Evolutionary conservation across 176 grass and related monocot genomes (phyloP).

Genomic region (Zizania latifolia): DNA sequence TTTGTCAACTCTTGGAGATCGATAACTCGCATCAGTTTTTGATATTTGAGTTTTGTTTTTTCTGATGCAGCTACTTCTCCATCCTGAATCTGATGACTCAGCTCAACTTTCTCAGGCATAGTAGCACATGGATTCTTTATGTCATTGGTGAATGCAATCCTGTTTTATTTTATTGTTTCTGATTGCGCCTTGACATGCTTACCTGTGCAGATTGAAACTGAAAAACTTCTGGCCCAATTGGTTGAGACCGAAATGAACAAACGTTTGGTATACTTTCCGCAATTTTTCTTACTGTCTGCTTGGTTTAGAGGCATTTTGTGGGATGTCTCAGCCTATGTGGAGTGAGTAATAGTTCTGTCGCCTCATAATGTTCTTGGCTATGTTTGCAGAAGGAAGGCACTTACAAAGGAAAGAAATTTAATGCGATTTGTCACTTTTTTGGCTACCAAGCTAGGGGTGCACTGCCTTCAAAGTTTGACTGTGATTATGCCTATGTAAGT

Average conservation of each 20-base stretch:
- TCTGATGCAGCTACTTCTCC: slow-evolving; percentile 73
- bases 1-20: slow-evolving; percentile 1
- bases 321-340: not conserved
- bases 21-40: not conserved
- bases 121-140: slow-evolving; percentile 15
- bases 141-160: not conserved
- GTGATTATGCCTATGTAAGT: slow-evolving; percentile 94
- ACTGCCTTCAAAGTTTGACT: slow-evolving; percentile 94
- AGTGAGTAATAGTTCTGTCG: not conserved
- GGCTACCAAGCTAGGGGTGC: slow-evolving; percentile 98
- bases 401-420: slow-evolving; percentile 99
- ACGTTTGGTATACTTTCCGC: slow-evolving; percentile 62
- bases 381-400: slow-evolving; percentile 81
- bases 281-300: not conserved
- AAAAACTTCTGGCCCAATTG: slow-evolving; percentile 97
- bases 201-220: slow-evolving; percentile 81
- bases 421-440: slow-evolving; percentile 98
- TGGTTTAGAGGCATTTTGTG: slow-evolving; percentile 5
- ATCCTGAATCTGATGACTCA: slow-evolving; percentile 94
- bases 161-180: slow-evolving; percentile 21
- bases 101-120: slow-evolving; percentile 96
- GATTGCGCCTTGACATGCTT: slow-evolving; percentile 1
- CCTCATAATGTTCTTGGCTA: slow-evolving; percentile 24
- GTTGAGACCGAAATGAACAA: slow-evolving; percentile 93
- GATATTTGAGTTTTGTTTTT: slow-evolving; percentile 17